Percentiles rank a stretch among this genome's conserved stretches.
Evolutionary conservation across 306 rosid species (phyloP).

Genomic region (Dicorynia guianensis): DNA sequence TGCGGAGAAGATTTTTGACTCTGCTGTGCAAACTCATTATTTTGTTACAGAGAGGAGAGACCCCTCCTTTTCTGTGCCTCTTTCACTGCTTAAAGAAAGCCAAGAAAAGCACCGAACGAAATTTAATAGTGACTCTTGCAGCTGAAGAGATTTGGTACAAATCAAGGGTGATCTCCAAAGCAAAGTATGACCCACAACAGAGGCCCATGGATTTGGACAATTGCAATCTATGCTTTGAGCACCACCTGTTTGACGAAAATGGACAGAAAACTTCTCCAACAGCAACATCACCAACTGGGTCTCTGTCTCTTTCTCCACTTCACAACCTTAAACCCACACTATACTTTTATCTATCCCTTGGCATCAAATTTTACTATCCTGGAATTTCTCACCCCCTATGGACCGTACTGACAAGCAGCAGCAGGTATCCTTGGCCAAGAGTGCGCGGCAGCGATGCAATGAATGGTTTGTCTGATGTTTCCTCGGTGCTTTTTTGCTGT

Average conservation of each 20-base stretch:
- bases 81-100: constrained; percentile 43
- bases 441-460: constrained; percentile 72
- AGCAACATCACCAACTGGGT: constrained; percentile 57
- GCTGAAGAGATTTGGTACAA: constrained; percentile 39
- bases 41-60: constrained; percentile 37
- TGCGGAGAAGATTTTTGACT: constrained; percentile 49
- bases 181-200: constrained; percentile 83
- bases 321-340: constrained; percentile 63
- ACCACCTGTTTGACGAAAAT: constrained; percentile 71
- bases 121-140: constrained; percentile 29
- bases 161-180: constrained; percentile 42
- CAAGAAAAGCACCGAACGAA: constrained; percentile 34
- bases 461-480: constrained; percentile 80
- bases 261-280: constrained; percentile 66
- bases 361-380: constrained; percentile 51
- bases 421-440: constrained; percentile 75
- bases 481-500: constrained; percentile 13
- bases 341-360: constrained; percentile 50
- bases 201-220: constrained; percentile 86
- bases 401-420: constrained; percentile 80
- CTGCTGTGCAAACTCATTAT: constrained; percentile 35
- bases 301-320: constrained; percentile 63
- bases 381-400: constrained; percentile 56
- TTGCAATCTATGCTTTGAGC: constrained; percentile 85
- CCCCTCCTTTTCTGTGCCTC: constrained; percentile 43